Evolutionary conservation across 768 basidiomycete genomes (phyloP).

Genomic region (Saitozyma sp.): DNA sequence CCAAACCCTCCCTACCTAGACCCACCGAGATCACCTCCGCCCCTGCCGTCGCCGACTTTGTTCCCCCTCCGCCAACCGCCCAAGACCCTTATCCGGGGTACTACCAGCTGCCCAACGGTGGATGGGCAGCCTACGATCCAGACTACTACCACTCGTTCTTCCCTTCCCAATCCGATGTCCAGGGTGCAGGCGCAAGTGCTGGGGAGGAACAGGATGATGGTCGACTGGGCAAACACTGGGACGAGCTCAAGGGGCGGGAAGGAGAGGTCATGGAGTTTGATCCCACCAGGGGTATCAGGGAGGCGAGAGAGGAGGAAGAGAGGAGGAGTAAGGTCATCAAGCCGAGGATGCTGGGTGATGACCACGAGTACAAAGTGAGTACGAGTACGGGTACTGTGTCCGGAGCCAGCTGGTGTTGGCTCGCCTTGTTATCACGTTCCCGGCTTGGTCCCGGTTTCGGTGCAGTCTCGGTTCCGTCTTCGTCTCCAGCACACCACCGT

Average conservation of each 20-base stretch:
- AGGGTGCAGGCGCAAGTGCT: background rate
- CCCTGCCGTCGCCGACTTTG: conserved; percentile 41
- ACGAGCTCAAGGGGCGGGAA: conserved; percentile 32
- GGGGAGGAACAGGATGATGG: conserved; percentile 30
- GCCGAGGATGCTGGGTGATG: conserved; percentile 27
- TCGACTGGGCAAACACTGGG: conserved; percentile 44
- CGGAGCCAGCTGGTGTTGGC: too few relatives aligned
- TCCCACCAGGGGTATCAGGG: conserved; percentile 31
- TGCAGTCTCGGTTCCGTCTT: background rate
- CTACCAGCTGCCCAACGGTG: conserved; percentile 44
- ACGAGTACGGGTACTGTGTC: too few relatives aligned
- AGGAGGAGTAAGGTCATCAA: conserved; percentile 24
- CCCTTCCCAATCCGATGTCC: background rate
- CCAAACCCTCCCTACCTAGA: conserved; percentile 8
- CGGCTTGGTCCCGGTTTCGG: too few relatives aligned
- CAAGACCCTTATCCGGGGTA: conserved; percentile 51
- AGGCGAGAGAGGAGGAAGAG: conserved; percentile 33
- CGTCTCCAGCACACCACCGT: background rate
- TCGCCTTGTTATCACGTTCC: too few relatives aligned
- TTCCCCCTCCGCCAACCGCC: conserved; percentile 38
- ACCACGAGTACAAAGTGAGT: conserved; percentile 47
- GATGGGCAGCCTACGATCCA: conserved; percentile 49
- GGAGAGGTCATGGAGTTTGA: conserved; percentile 36
- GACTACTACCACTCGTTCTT: conserved; percentile 49
- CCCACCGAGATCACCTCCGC: conserved; percentile 43